phyloP scores from a whole-genome alignment of 768 basidiomycete species.

The Lactifluus rugatus region DNA sequence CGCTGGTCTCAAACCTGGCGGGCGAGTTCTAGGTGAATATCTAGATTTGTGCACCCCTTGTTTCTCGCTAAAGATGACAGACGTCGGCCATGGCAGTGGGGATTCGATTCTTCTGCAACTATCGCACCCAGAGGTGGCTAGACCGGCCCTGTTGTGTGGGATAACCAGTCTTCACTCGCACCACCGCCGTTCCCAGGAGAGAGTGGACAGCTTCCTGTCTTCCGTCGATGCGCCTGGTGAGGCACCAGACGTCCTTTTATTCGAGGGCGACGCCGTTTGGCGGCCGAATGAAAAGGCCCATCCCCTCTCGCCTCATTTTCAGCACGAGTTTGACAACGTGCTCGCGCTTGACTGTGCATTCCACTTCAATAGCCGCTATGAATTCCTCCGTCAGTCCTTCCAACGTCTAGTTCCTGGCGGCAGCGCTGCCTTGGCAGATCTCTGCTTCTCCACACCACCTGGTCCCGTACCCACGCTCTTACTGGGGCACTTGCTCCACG shows the following conservation, averaged over 20 bases:
- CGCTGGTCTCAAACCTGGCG: conserved; percentile 33
- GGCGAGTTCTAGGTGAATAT: conserved; percentile 43
- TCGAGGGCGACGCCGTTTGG: conserved; percentile 45
- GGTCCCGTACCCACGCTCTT: conserved; percentile 21
- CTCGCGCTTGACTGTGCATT: conserved; percentile 63
- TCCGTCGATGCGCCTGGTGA: neutral
- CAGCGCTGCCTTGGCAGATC: conserved; percentile 49
- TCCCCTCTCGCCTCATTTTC: conserved; percentile 29
- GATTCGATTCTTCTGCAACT: conserved; percentile 53
- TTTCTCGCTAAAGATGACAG: conserved; percentile 26
- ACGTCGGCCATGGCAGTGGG: conserved; percentile 61
- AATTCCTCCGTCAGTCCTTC: conserved; percentile 45
- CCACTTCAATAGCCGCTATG: conserved; percentile 46
- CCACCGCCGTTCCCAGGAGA: conserved; percentile 35
- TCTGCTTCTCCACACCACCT: conserved; percentile 36
- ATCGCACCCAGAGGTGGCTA: conserved; percentile 35
- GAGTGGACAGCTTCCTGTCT: conserved; percentile 25
- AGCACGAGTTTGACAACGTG: conserved; percentile 36
- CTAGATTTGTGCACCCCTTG: neutral
- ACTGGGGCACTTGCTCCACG: conserved; percentile 26
- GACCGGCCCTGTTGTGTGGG: conserved; percentile 41
- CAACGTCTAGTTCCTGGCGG: conserved; percentile 40
- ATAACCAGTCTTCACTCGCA: conserved; percentile 49
- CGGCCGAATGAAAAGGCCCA: conserved; percentile 32
- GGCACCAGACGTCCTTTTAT: conserved; percentile 31